Base-by-base conservation (phyloP, 139 green algal species). In the Coccomyxa sp. region DNA sequence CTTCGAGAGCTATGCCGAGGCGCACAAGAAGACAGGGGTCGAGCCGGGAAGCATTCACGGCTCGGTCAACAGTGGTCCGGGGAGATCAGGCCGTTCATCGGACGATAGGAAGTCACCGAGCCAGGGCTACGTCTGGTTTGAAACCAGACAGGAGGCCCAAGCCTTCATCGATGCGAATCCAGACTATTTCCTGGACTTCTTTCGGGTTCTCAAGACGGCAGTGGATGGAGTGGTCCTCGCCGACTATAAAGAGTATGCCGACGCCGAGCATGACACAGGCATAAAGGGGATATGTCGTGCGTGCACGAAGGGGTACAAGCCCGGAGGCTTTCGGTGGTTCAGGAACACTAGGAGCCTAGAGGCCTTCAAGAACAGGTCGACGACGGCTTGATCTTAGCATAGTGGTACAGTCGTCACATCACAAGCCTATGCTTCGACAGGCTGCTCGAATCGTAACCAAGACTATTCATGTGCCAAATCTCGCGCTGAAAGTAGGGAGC, bases 121-220 rank as follows among this genome's bases (percentile, higher is more conserved):
- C 44, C 44, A 58, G 44, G 44, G 44, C 44, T 58, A 58, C 44
- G 44, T 58, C 14, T 58, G 44, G 44, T 58, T 58, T 58, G 44
- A 58, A 58, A 58, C 44, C 44, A 58, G 44, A 58, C 44, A 58
- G 44, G 44, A 58, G 44, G 44, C 44, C 44, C 44, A 58, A 58
- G 44, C 44, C 44, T 58, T 58, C 44, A 58, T 58, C 44, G 44
- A 58, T 58, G 44, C 44, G 44, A 58, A 58, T 58, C 44, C 44
- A 58, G 44, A 58, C 44, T 58, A 58, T 58, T 58, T 58, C 44
- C 44, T 58, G 44, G 44, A 58, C 44, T 58, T 58, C 44, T 58
- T 58, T 58, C 44, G 44, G 44, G 44, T 58, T 58, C 44, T 58
- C 44, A 58, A 58, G 44, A 58, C 44, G 44, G 14, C 44, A 58